Evolutionary conservation across 208 protist genomes (phyloP).

Genomic region (Leishmania turanica): DNA sequence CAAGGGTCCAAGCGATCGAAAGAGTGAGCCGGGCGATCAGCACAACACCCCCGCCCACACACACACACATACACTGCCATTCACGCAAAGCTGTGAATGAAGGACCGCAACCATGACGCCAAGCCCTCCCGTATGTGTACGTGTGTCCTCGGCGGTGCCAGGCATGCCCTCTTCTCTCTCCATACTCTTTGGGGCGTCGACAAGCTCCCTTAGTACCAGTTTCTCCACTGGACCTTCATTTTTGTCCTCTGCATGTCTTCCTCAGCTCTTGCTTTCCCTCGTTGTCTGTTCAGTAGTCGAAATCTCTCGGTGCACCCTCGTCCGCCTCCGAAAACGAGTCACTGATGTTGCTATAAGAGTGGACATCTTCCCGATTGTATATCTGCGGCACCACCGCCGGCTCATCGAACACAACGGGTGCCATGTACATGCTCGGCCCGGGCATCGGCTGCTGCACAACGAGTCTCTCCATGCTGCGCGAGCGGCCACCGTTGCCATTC

Average conservation of each 20-base stretch:
- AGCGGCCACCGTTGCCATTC: neutral
- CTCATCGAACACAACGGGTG: conserved; percentile 20
- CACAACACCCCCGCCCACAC: neutral
- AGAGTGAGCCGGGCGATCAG: neutral
- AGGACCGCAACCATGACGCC: neutral
- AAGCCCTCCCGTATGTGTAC: neutral
- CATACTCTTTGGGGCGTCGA: neutral
- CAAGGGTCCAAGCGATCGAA: neutral
- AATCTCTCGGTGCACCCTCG: conserved; percentile 23
- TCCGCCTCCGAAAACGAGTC: conserved; percentile 39
- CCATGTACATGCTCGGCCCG: conserved; percentile 11
- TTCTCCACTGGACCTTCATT: neutral
- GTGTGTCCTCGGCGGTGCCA: neutral
- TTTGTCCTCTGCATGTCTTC: neutral
- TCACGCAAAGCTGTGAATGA: neutral
- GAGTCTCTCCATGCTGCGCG: conserved; percentile 5
- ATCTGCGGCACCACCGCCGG: conserved; percentile 38
- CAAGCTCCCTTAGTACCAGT: neutral
- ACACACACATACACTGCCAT: neutral
- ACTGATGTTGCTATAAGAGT: conserved; percentile 54
- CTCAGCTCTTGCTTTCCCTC: neutral
- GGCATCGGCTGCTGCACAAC: conserved; percentile 13
- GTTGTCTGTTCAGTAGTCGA: conserved; percentile 19
- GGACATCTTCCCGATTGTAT: conserved; percentile 48
- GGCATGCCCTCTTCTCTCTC: neutral